Percentiles rank a stretch among this genome's conserved stretches.
Conservation (phyloP, 208 protist species). For the Porcisia hertigi region DNA sequence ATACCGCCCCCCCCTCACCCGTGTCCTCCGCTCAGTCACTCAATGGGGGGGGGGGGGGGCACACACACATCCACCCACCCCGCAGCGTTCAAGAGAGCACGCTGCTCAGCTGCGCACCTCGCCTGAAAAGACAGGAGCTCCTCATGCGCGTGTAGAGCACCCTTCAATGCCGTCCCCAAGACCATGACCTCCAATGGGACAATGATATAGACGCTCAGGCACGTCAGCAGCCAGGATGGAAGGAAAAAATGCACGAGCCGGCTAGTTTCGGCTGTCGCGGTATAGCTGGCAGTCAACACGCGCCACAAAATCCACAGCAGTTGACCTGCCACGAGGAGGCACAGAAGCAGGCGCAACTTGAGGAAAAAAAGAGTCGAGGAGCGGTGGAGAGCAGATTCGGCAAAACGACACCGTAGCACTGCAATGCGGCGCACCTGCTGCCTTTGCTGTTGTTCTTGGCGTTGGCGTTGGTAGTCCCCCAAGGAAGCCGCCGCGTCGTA, state of each 20-base stretch:
- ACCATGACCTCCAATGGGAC: slow-evolving; percentile 10
- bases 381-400: slow-evolving; percentile 17
- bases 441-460: neutral
- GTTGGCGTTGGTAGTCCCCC: neutral
- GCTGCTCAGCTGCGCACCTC: slow-evolving; percentile 27
- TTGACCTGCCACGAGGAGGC: slow-evolving; percentile 28
- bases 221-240: slow-evolving; percentile 13
- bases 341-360: slow-evolving; percentile 35
- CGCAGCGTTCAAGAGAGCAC: slow-evolving; percentile 17
- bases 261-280: neutral
- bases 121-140: slow-evolving; percentile 25
- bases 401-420: slow-evolving; percentile 20
- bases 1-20: neutral
- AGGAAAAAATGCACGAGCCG: slow-evolving; percentile 10
- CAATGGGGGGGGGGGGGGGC: neutral
- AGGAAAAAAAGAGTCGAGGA: slow-evolving; percentile 27
- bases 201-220: slow-evolving; percentile 24
- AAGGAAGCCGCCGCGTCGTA: neutral
- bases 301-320: slow-evolving; percentile 23
- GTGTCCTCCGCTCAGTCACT: neutral
- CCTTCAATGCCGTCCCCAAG: slow-evolving; percentile 24
- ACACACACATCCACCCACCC: neutral
- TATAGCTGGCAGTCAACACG: neutral
- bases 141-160: slow-evolving; percentile 19
- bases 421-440: slow-evolving; percentile 5